Evolutionary conservation across 164 flowering plant genomes (phyloP).

Genomic region (Berberis thunbergii): DNA sequence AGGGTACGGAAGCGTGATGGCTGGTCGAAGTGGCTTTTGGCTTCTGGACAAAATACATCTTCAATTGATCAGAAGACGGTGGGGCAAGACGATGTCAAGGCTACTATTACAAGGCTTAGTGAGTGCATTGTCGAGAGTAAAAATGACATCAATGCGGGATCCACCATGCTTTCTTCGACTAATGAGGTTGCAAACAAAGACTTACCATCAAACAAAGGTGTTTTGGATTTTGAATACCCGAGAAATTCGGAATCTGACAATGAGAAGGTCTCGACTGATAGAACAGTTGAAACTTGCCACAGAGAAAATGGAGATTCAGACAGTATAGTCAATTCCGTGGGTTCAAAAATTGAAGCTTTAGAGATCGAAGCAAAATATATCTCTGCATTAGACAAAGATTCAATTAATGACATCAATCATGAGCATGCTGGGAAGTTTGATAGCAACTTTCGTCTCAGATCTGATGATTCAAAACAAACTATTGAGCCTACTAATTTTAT

Average conservation of each 20-base stretch:
- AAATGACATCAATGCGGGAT: conserved; percentile 6
- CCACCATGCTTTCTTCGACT: conserved; percentile 8
- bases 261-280: no score
- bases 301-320: no score
- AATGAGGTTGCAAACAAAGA: conserved; percentile 7
- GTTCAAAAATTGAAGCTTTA: no score
- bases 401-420: no score
- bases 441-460: not conserved
- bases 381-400: no score
- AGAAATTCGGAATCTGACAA: no score
- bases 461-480: not conserved
- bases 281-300: no score
- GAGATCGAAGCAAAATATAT: no score
- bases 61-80: conserved; percentile 15
- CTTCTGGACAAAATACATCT: conserved; percentile 11
- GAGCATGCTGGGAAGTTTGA: no score
- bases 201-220: conserved; percentile 3
- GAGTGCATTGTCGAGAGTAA: conserved; percentile 10
- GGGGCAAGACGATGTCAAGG: conserved; percentile 17
- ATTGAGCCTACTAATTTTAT: conserved; percentile 6
- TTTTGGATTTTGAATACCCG: no score
- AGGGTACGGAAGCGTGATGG: conserved; percentile 61
- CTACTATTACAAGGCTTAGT: conserved; percentile 1
- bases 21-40: conserved; percentile 69
- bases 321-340: no score